Base-by-base conservation (phyloP, 73 alveolate species). In the Paramecium biaurelia region DNA sequence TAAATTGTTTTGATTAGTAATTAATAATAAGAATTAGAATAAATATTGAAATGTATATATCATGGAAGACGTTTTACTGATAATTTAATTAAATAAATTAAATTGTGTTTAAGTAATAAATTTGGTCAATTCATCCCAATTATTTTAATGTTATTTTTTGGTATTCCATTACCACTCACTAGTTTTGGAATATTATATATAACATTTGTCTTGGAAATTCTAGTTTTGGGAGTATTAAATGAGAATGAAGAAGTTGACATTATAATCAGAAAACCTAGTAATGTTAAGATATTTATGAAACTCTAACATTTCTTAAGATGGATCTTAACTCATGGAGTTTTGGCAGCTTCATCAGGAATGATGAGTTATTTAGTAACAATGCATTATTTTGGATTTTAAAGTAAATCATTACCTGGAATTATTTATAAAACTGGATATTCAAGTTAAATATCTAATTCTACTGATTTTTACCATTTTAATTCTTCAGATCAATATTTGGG, bases 161-260 rank as follows among this genome's bases (percentile, higher is more conserved):
- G 87, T 6, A 74, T 74, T 30, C 87, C 87, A 15, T 74, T 74
- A 14, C 63, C 87, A 14, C 41, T 74, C 6, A 74, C 87, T 10
- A 32, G 63, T 14, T 74, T 32, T 32, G 87, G 87, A 35, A 74
- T 74, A 14, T 30, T 74, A 9, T 74, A 35, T 74, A 74, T 74
- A 30, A 74, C 87, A n/a, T 15, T 74, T 28, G 58, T 37, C n/a
- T 10, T 74, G 18, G 87, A 74, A 30, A 74, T 74, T 26, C n/a
- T 74, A 5, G 58, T 74, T 1, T 35, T 74, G 7, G 58, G 87
- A 30, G 41, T 74, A 14, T 14, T 74, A n/a, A 30, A 32, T 74
- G 87, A 74, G 20, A 74, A 38, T 14, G 56, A 74, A 18, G 87
- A 74, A 38, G 58, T 74, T 37, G 67, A 74, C 28, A 21, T 74